Conservation (phyloP, 257 asterid genomes). For the Ajuga chamaepitys region DNA sequence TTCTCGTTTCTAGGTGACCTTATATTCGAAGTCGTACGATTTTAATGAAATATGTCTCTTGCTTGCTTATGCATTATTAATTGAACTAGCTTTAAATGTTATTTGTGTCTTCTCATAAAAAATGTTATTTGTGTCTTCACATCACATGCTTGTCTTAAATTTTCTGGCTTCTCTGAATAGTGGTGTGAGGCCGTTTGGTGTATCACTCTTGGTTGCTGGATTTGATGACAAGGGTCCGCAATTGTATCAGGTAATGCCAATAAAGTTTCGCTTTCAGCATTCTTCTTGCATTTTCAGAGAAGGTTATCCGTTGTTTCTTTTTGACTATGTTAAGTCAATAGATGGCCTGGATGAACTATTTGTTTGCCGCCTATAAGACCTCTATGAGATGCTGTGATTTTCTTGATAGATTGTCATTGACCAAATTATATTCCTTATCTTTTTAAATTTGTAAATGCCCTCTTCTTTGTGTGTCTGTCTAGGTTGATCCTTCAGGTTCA, state of each 20-base stretch:
- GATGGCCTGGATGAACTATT: too few species aligned
- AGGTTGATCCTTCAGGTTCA: constrained; percentile 99
- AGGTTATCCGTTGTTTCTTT: too few species aligned
- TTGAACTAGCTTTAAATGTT: neutral
- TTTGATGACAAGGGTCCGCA: constrained; percentile 99
- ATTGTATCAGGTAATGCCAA: constrained; percentile 69
- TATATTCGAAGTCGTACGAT: too few species aligned
- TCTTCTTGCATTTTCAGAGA: neutral
- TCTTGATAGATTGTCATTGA: neutral
- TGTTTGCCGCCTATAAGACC: too few species aligned
- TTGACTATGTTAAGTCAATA: too few species aligned
- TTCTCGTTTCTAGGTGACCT: too few species aligned
- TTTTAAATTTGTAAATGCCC: neutral
- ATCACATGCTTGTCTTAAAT: neutral
- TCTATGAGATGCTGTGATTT: too few species aligned
- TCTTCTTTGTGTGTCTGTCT: neutral
- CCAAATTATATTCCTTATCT: neutral
- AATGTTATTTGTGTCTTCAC: neutral
- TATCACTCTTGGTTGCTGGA: constrained; percentile 93
- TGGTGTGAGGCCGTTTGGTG: constrained; percentile 98
- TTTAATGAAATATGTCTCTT: neutral
- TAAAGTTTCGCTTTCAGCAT: constrained; percentile 1
- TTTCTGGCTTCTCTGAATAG: constrained; percentile 29
- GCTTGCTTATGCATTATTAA: too few species aligned
- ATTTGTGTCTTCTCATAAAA: too few species aligned